Base-by-base conservation (phyloP, 768 basidiomycete genomes). In the Lactifluus subvellereus region DNA sequence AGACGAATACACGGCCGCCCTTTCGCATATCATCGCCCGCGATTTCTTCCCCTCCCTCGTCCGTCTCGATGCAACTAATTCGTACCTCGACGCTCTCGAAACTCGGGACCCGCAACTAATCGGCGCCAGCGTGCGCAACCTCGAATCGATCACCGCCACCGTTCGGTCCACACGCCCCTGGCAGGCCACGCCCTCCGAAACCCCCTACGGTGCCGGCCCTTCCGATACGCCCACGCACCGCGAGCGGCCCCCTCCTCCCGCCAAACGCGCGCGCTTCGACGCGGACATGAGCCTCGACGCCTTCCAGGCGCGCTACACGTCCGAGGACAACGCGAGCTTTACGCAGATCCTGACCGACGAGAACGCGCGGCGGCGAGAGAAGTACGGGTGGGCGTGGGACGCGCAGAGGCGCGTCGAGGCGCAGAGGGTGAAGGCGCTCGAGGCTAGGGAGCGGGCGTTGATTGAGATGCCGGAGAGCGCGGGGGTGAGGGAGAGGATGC, bases 1-100 rank as follows among this genome's bases (percentile, higher is more conserved):
- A 78, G 97, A 98, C 66, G 93, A 94, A 72, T 98, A 98, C 73
- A 94, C 93, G 2, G 85, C 84, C 51, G 90, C 89, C 1, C 80
- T 99, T 22, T 92, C 91, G 11, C 82, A 86, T 52, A 98, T 98
- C 70, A 98, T 98, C 70, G 89, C 91, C 43, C 87, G 97, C 54
- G 96, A 98, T 76, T 99, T 99, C 81, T 99, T 98, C 71, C 97
- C 97, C 0, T 92, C 92, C 13, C 83, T 98, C 10, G 84, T 88
- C 18, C 91, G 92, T 68, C 81, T 96, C 32, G 91, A 95, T 68
- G 90, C 92, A 20, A 90, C 91, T 37, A 93, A 95, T 72, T 81
- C 79, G 61, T 94, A 94, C 74, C 83, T 96, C 27, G 86, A 89
- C 64, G 93, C 93, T 3, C 75, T 93, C 45, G 80, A 82, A 49